phyloP scores from a whole-genome alignment of 352 stramenopile species.

The Phytopythium litorale region DNA sequence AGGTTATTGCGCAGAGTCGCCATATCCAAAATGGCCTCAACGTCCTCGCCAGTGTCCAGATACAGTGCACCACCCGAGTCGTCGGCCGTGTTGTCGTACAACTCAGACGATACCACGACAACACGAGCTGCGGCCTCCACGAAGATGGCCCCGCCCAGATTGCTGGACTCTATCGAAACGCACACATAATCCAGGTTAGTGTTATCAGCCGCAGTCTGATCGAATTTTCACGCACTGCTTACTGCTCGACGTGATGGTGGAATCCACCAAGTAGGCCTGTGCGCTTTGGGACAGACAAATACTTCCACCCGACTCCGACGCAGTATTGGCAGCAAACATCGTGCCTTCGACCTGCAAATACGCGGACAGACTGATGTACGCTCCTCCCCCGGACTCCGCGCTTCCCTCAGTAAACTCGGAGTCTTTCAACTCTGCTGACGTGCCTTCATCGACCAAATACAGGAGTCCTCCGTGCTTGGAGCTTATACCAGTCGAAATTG shows the following conservation, averaged over 20 bases:
- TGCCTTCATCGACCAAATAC: constrained; percentile 23
- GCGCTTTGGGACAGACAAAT: constrained; percentile 30
- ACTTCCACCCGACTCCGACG: constrained; percentile 42
- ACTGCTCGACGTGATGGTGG: constrained; percentile 36
- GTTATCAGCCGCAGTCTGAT: neutral
- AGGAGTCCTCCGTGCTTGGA: constrained; percentile 28
- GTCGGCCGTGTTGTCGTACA: constrained; percentile 47
- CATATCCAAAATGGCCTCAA: constrained; percentile 25
- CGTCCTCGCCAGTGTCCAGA: constrained; percentile 44
- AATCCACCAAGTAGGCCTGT: constrained; percentile 19
- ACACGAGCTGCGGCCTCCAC: constrained; percentile 29
- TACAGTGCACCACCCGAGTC: constrained; percentile 57
- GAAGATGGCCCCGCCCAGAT: constrained; percentile 47
- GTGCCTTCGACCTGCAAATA: constrained; percentile 19
- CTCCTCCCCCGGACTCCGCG: constrained; percentile 42
- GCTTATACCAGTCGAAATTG: constrained; percentile 7
- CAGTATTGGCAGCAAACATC: constrained; percentile 33
- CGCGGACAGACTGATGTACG: constrained; percentile 25
- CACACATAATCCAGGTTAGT: constrained; percentile 3
- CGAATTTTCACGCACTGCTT: neutral
- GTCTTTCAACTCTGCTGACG: constrained; percentile 12
- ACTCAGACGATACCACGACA: constrained; percentile 14
- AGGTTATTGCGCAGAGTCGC: constrained; percentile 30
- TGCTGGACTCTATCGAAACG: constrained; percentile 30
- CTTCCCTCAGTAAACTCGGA: constrained; percentile 31